These are phyloP conservation scores for Pyrenula aspistea DNA, from an alignment of 495 filamentous ascomycete genomes.

Conservation along the genomic window DNA sequence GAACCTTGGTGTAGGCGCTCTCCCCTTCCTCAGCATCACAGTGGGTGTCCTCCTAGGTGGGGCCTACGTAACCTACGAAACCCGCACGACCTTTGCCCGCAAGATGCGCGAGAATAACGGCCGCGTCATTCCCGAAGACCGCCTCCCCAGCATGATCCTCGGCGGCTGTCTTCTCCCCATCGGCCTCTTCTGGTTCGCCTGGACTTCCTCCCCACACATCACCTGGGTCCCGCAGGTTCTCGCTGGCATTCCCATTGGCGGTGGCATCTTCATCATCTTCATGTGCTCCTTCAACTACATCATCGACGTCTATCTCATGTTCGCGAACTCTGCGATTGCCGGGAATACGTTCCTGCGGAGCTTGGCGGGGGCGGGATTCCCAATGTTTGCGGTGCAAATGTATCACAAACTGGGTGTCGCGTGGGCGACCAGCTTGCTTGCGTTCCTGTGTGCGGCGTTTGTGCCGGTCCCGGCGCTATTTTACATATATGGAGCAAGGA, in stretches of 20 bases:
- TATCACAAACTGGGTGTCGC: conserved; percentile 39
- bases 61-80: conserved; percentile 32
- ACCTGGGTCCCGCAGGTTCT: conserved; percentile 38
- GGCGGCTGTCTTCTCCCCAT: conserved; percentile 42
- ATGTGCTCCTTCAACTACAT: conserved; percentile 47
- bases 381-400: conserved; percentile 44
- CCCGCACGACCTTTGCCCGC: conserved; percentile 38
- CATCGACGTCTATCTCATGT: conserved; percentile 38
- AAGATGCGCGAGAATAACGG: conserved; percentile 33
- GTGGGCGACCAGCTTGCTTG: conserved; percentile 55
- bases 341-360: conserved; percentile 34
- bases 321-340: conserved; percentile 35
- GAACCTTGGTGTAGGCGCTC: conserved; percentile 24
- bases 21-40: conserved; percentile 43
- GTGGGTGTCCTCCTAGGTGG: conserved; percentile 38
- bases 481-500: conserved; percentile 53
- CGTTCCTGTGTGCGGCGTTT: conserved; percentile 49
- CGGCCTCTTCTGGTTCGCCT: conserved; percentile 55
- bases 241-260: conserved; percentile 35
- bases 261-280: conserved; percentile 45
- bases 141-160: conserved; percentile 45
- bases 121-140: conserved; percentile 42
- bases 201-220: conserved; percentile 35
- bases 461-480: conserved; percentile 62
- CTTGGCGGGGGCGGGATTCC: conserved; percentile 37